These are phyloP conservation scores for Phytopythium litorale DNA, from an alignment of 352 stramenopile species.

Conservation along the genomic window DNA sequence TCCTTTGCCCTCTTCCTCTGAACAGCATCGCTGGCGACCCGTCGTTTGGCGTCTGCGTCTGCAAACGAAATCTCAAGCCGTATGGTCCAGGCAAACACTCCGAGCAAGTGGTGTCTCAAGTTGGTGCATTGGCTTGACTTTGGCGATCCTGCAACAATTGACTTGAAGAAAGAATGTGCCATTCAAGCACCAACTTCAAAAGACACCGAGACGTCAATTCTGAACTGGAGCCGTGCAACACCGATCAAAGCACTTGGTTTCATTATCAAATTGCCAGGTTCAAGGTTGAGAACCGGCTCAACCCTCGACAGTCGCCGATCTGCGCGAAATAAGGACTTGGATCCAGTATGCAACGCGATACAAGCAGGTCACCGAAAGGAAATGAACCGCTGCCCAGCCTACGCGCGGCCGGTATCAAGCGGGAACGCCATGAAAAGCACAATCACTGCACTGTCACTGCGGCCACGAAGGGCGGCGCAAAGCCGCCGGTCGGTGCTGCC, in stretches of 20 bases:
- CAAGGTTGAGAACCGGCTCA: neutral
- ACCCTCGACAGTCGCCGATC: neutral
- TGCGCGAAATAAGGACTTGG: neutral
- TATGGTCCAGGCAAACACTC: no score
- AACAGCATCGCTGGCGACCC: conserved; percentile 27
- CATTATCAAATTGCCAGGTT: neutral
- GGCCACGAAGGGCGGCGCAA: neutral
- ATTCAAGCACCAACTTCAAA: neutral
- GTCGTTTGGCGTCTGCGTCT: conserved; percentile 32
- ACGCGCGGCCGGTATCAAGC: neutral
- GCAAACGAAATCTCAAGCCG: no score
- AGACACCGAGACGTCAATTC: neutral
- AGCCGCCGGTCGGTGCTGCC: neutral
- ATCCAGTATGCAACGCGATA: neutral
- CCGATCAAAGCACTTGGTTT: neutral
- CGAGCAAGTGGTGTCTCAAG: no score
- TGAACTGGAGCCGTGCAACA: neutral
- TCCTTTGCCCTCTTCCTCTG: conserved; percentile 36
- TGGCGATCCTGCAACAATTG: neutral
- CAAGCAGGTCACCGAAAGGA: no score
- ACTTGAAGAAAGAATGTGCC: neutral
- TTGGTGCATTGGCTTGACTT: no score
- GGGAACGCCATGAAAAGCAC: neutral
- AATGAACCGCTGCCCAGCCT: neutral
- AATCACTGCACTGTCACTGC: neutral